Base-by-base conservation (phyloP, 805 yeast species). In the Ogataea minuta region DNA sequence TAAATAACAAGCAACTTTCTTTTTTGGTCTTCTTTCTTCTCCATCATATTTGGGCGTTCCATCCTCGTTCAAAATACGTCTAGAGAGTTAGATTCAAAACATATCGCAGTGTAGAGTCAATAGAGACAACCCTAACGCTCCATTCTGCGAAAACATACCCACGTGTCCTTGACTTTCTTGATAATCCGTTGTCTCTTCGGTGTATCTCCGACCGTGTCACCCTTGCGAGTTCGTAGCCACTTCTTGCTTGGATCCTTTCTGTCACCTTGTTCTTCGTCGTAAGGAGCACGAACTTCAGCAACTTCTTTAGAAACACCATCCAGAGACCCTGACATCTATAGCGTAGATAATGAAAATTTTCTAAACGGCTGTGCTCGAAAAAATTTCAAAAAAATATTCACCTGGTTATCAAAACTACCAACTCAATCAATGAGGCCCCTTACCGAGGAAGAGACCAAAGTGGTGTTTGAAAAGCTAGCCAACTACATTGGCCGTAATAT, bases 401-500 rank as follows among this genome's bases (percentile, higher is more conserved):
- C 19, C 13, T 26, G 6, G 26, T 25, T 11, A 13, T 21, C 31
- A 27, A 20, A 23, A 15, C 16, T 21, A 9, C 15, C 15, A 21
- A 5, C 16, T 6, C 6, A 12, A 20, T 21, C 25, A 25, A 91
- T 91, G 99, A 84, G 99, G 73, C 87, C 89, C 35, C 74, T 91
- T 50, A 91, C 98, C 49, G 99, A 91, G 62, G 96, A 89, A 63
- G 99, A 93, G 62, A 91, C 99, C 29, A 88, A 85, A 62, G 91
- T 84, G 12, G 95, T 93, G 28, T 91, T 93, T 62, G 98, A 93
- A 60, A 93, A 93, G 66, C 76, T 93, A 41, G 97, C 98, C 45
- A 91, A 84, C 63, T 93, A 93, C 58, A 86, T 93, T 50, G 99
- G 99, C n/a, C 76, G 96, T 62, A 93, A 91, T 64, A 91, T 93